Evolutionary conservation across 257 asterid genomes (phyloP), one percentile per base, ranked within the genome.

Genomic region (Fraxinus anomala): DNA sequence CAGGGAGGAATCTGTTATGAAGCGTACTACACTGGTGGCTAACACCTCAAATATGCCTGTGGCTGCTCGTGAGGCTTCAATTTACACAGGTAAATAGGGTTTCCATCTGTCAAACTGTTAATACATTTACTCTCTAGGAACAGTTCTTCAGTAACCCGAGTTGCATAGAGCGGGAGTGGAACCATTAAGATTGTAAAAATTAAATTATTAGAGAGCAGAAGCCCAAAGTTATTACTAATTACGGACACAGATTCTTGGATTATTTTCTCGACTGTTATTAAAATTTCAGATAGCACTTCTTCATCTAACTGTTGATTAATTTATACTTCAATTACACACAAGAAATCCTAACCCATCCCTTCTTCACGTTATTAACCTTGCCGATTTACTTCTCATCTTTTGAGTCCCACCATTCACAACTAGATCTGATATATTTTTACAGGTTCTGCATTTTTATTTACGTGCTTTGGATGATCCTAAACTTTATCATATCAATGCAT

Each of bases 41-140:
- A 96, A 96, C 86, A 96, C 99, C 82, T 96, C 99, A 73, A 96
- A 96, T 78, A 96, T 96, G 99, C 99, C 98, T 0, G 99, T 96
- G 94, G 99, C 99, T 87, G 99, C 99, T 82, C 98, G 98, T 80
- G 99, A 96, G 88, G 99, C 99, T 80, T 96, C 99, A 74, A 96
- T 96, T 79, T 96, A 96, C 86, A 95, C 98, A 47, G 98, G 98
- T 94, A 76, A 77, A 6, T 59, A 0, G 13, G 76, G 66, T 36
- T 72, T 67, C 81, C 70, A 67, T 75, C 68, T 19, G 65, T 63
- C 7, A 19, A 71, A 51, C 23, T 72, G 66, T 61, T 79, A 23
- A 61, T n/a, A 40, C 61, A 59, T 33, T 23, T 23, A 1, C 65
- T 68, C 69, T 23, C 2, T 26, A 11, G 40, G 44, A 61, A 23